phyloP scores from a whole-genome alignment of 768 basidiomycete species.

The Russula virescens region DNA sequence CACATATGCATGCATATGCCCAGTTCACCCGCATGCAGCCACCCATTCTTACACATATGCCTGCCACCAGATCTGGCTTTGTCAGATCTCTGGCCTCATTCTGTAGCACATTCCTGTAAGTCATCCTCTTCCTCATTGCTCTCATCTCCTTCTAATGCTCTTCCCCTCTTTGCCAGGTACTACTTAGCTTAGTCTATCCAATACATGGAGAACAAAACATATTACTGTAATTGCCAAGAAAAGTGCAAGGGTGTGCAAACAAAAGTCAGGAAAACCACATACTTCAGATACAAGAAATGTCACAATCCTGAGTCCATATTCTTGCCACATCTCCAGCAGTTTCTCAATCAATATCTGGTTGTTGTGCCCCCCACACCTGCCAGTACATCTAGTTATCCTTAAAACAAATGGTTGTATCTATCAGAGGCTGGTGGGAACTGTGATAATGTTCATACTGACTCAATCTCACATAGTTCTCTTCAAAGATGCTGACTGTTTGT shows the following conservation, averaged over 20 bases:
- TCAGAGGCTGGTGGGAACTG: too few species aligned
- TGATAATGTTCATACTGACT: too few species aligned
- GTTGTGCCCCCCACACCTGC: too few species aligned
- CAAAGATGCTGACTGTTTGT: too few species aligned
- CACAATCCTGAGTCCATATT: neutral
- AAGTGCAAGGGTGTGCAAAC: neutral
- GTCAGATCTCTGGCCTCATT: too few species aligned
- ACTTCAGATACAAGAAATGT: neutral
- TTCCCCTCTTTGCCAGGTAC: neutral
- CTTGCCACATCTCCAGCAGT: neutral
- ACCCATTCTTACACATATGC: too few species aligned
- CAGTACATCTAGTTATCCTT: too few species aligned
- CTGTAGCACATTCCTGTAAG: neutral
- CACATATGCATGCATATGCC: too few species aligned
- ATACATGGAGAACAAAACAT: neutral
- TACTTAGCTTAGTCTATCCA: neutral
- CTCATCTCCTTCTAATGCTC: neutral
- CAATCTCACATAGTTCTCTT: too few species aligned
- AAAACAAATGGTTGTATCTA: too few species aligned
- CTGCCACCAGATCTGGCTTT: too few species aligned
- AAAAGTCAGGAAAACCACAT: neutral
- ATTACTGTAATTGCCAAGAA: neutral
- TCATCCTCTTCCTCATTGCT: neutral
- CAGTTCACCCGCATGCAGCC: too few species aligned
- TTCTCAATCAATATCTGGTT: neutral